A percentile compares a stretch with the other conserved stretches of the same genome.
Evolutionary conservation across 345 rosid species (phyloP).

Genomic region (Salix purpurea): DNA sequence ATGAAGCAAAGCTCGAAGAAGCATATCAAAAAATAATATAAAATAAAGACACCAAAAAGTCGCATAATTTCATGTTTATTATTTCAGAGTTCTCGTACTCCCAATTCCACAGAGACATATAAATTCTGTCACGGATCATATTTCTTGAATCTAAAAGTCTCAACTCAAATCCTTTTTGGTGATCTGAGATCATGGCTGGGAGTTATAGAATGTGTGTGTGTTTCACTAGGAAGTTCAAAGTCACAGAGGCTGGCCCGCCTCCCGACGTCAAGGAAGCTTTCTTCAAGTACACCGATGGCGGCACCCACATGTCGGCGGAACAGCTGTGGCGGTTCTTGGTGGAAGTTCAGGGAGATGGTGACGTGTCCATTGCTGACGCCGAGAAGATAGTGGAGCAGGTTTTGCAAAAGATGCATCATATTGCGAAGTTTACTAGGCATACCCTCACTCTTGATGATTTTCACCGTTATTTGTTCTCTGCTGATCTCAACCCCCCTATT

Average conservation of each 20-base stretch:
- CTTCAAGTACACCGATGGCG: constrained; percentile 47
- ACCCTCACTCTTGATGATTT: constrained; percentile 43
- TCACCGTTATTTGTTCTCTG: constrained; percentile 23
- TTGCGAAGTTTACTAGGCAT: constrained; percentile 55
- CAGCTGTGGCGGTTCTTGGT: constrained; percentile 55
- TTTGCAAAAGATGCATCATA: constrained; percentile 51
- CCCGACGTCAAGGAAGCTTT: constrained; percentile 57
- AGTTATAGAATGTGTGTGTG: constrained; percentile 63
- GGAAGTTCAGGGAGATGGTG: constrained; percentile 45
- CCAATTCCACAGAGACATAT: not conserved
- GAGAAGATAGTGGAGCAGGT: constrained; percentile 54
- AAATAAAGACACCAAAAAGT: not conserved
- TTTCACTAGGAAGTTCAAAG: constrained; percentile 67
- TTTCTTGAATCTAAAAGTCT: not conserved
- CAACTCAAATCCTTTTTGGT: too few relatives aligned
- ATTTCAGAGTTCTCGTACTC: not conserved
- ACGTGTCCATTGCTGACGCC: constrained; percentile 37
- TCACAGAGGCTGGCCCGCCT: constrained; percentile 62
- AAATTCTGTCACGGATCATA: not conserved
- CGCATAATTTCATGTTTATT: not conserved
- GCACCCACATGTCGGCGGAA: constrained; percentile 54
- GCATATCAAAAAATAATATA: not conserved
- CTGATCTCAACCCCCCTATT: constrained; percentile 48
- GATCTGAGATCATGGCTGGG: constrained; percentile 35
- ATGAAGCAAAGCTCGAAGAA: not conserved